Base-by-base conservation (phyloP, 164 flowering plant genomes). In the Sedum album region DNA sequence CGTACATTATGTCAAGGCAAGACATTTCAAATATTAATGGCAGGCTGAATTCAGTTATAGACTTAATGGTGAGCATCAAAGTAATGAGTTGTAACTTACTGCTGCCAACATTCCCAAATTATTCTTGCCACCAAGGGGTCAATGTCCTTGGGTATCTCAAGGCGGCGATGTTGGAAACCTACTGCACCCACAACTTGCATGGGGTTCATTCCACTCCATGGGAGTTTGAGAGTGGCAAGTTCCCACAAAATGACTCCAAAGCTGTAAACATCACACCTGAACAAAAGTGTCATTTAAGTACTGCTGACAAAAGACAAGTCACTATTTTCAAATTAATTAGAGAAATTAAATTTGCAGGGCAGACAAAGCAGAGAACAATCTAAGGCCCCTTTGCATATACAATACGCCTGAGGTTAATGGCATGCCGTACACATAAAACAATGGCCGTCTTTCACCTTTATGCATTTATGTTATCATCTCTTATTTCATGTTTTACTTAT, bases 131-230 rank as follows among this genome's bases (percentile, higher is more conserved):
- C 97, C 67, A 85, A 42, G 20, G 98, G 98, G 79, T 93, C 98
- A 31, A 93, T 75, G 76, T 93, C 94, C 75, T 87, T 87, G 31
- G 98, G 91, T 71, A 93, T 89, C 35, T 93, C 98, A n/a, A 89
- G 93, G 31, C 96, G 87, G 4, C 90, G 93, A 70, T 91, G 87
- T 74, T 89, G 97, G 76, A 93, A 93, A 64, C 98, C 97, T 46
- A 93, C 98, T 31, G 99, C 99, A 66, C 99, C 99, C 14, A 95
- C 97, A 65, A 95, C 99, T 82, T 95, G 99, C 99, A 95, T 92
- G 6, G 98, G 99, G 72, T 92, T 95, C 99, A 95, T 92, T 26
- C 96, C 99, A 73, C 85, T 92, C 98, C 99, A 95, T 44, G 99
- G 99, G 80, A 92, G 78, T 77, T 86, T 89, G 70, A 90, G 68